Base-by-base conservation (phyloP, 2,329 filamentous ascomycete species). In the Ceratocystis huliohia region DNA sequence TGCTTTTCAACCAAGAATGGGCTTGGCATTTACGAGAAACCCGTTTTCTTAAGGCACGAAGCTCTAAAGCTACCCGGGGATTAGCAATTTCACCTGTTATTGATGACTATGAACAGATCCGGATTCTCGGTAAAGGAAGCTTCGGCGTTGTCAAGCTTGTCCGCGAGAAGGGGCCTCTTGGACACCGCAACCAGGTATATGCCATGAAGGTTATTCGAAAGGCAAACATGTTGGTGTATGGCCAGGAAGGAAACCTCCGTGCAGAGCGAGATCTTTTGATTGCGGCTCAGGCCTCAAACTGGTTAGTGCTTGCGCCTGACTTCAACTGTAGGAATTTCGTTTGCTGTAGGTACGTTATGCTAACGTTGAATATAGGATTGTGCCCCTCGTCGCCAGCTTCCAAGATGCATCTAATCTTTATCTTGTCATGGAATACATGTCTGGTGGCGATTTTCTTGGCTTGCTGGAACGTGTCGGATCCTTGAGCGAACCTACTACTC, bases 191-290 rank as follows among this genome's bases (percentile, higher is more conserved):
- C 10, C 82, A 88, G 67, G 85, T 96, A 0, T 97, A 88, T 74
- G 94, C 94, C 15, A 96, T 97, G 93, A 97, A 97, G 74, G 89
- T 96, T 41, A 97, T 97, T 70, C 86, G 88, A 67, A 99, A 99
- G 74, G 90, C 90, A 0, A 86, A 91, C 66, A 97, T 96, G 92
- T 81, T 97, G 66, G 85, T 87, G 13, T 94, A 91, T 68, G 88
- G 88, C 69, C 94, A 97, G 76, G 93, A 97, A 75, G 93, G 90
- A 0, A 94, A 97, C 76, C 76, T 99, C 22, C 85, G 91, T 45
- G 93, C 92, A 0, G 93, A 99, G 73, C 81, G 93, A 70, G 94
- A 97, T 72, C 95, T 97, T 70, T 81, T 99, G 6, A 91, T 96
- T 30, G 85, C 88, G 5, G 92, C 91, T 1, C 89, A 94, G 73